These are phyloP conservation scores for Hemisphaericaspora lyxosophila DNA, from an alignment of 1,139 yeast genomes.

Conservation along the genomic window DNA sequence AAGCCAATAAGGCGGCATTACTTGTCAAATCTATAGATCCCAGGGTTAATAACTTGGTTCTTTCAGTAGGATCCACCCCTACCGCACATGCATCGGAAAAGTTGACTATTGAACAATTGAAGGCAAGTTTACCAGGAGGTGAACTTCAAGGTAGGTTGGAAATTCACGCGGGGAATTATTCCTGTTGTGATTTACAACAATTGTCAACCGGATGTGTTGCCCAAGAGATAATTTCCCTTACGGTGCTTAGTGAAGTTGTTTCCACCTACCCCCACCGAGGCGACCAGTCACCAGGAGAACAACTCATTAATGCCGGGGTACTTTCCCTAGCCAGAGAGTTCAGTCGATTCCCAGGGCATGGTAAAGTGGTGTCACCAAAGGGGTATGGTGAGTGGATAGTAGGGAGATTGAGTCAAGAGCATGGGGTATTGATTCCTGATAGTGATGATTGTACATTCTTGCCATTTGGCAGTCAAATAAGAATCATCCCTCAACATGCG, in stretches of 20 bases:
- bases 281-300: constrained; percentile 52
- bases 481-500: constrained; percentile 67
- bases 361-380: constrained; percentile 35
- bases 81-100: constrained; percentile 64
- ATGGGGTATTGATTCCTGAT: constrained; percentile 53
- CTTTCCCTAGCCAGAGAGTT: constrained; percentile 66
- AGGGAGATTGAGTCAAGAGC: constrained; percentile 63
- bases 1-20: constrained; percentile 56
- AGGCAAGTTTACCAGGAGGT: constrained; percentile 19
- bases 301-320: constrained; percentile 71
- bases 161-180: constrained; percentile 78
- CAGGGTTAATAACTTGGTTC: constrained; percentile 27
- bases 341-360: constrained; percentile 53
- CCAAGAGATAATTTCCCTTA: constrained; percentile 50
- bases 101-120: constrained; percentile 20
- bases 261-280: constrained; percentile 59
- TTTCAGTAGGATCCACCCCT: constrained; percentile 80
- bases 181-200: constrained; percentile 74
- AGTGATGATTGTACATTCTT: constrained; percentile 34
- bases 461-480: constrained; percentile 55
- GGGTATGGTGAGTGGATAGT: constrained; percentile 52
- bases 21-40: constrained; percentile 31
- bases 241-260: constrained; percentile 62
- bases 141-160: constrained; percentile 54
- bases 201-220: constrained; percentile 61